Evolutionary conservation across 1,139 yeast species (phyloP).

Genomic region (Suhomyces kunorum): DNA sequence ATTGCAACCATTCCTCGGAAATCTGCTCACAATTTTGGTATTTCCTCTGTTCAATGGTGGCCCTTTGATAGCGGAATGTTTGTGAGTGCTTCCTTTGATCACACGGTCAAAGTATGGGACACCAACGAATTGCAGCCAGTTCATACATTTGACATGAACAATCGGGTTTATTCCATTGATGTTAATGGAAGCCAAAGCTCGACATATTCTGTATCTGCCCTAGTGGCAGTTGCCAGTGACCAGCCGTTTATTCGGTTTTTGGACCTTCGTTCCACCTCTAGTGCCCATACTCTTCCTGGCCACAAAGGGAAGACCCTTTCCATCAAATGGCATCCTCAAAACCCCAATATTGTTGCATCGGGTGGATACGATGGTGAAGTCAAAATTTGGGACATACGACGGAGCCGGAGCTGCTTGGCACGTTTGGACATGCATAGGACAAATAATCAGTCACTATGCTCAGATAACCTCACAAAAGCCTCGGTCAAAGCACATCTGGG

Average conservation of each 20-base stretch:
- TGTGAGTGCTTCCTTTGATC: conserved; percentile 79
- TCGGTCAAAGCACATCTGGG: conserved; percentile 69
- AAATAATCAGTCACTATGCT: conserved; percentile 20
- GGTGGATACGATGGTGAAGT: conserved; percentile 79
- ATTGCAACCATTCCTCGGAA: conserved; percentile 53
- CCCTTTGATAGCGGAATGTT: conserved; percentile 86
- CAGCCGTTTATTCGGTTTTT: conserved; percentile 68
- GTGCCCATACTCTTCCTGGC: conserved; percentile 68
- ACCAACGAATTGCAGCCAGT: conserved; percentile 63
- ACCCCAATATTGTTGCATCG: conserved; percentile 60
- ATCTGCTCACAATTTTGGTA: conserved; percentile 67
- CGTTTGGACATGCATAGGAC: conserved; percentile 55
- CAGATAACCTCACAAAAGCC: conserved; percentile 32
- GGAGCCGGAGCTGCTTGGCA: conserved; percentile 64
- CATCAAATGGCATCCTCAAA: conserved; percentile 77
- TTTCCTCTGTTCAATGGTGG: conserved; percentile 85
- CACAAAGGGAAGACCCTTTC: conserved; percentile 65
- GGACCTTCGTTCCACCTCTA: conserved; percentile 70
- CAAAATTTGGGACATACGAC: conserved; percentile 73
- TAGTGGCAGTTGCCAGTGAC: conserved; percentile 72
- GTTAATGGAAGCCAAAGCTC: conserved; percentile 30
- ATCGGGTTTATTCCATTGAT: conserved; percentile 57
- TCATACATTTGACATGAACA: conserved; percentile 59
- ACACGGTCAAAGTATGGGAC: conserved; percentile 80
- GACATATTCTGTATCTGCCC: conserved; percentile 42